Conservation (phyloP, 1,284 basidiomycete species). For the Pyrrhoderma lamaoense region DNA sequence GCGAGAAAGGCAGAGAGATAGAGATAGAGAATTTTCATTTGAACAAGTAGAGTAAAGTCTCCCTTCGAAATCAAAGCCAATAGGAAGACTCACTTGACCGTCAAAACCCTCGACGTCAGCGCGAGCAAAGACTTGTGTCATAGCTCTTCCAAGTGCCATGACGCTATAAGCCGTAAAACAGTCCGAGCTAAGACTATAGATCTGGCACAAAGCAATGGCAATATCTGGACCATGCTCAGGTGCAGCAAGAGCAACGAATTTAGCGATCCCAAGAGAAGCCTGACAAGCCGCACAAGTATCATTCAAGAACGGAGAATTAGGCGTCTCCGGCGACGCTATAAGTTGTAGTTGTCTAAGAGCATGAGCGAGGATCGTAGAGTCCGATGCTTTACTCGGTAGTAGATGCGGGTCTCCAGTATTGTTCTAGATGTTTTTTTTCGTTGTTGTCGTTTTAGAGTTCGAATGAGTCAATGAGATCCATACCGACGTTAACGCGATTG, state of each 20-base stretch:
- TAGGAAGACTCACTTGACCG: conserved; percentile 57
- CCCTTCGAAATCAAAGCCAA: conserved; percentile 44
- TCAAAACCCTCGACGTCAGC: conserved; percentile 62
- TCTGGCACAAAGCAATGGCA: conserved; percentile 53
- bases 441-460: no score
- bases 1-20: no score
- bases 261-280: conserved; percentile 53
- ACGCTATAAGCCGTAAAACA: conserved; percentile 45
- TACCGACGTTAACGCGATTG: no score
- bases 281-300: conserved; percentile 58
- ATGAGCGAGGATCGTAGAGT: conserved; percentile 37
- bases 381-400: conserved; percentile 47
- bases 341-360: conserved; percentile 50
- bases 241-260: conserved; percentile 59
- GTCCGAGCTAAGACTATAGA: conserved; percentile 41
- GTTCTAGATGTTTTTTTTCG: no score
- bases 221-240: conserved; percentile 56
- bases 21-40: no score
- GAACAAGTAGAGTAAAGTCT: no score
- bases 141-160: conserved; percentile 45
- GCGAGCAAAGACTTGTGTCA: conserved; percentile 62
- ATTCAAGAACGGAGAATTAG: conserved; percentile 41
- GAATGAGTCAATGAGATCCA: conserved; percentile 4
- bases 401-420: conserved; percentile 58
- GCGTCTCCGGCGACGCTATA: conserved; percentile 30